Evolutionary conservation across 2,329 filamentous ascomycete genomes (phyloP).

Genomic region (Kalmusia sp.): DNA sequence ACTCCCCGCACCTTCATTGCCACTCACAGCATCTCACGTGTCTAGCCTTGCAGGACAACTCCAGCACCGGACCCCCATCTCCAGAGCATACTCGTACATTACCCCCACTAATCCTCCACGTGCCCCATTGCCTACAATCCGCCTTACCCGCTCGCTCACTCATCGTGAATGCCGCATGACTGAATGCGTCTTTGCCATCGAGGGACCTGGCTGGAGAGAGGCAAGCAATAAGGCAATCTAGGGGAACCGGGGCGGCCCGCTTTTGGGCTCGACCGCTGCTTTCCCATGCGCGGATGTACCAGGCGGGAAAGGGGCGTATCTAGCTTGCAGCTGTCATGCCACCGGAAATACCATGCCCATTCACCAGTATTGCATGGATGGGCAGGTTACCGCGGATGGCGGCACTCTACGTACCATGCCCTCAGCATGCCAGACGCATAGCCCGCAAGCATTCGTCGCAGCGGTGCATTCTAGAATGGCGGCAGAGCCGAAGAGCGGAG

Average conservation of each 20-base stretch:
- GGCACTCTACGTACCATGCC: no score
- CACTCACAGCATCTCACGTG: slow-evolving; percentile 4
- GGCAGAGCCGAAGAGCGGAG: background rate
- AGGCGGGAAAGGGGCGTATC: no score
- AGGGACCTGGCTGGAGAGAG: background rate
- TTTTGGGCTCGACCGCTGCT: slow-evolving; percentile 21
- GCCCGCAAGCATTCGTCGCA: no score
- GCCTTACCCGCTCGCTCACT: slow-evolving; percentile 9
- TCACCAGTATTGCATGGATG: no score
- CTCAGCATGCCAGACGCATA: no score
- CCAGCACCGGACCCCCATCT: background rate
- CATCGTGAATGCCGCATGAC: slow-evolving; percentile 1
- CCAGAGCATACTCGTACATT: background rate
- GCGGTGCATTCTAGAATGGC: background rate
- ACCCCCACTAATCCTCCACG: background rate
- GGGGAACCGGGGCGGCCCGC: slow-evolving; percentile 26
- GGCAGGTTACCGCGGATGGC: no score
- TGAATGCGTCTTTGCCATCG: background rate
- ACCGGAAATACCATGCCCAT: no score
- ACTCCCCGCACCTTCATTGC: background rate
- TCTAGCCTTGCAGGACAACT: background rate
- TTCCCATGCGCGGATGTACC: background rate
- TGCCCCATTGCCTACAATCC: background rate
- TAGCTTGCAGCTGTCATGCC: no score
- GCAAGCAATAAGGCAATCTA: slow-evolving; percentile 3